A percentile compares a stretch with the other conserved stretches of the same genome.
Evolutionary conservation across 306 rosid species (phyloP).

Genomic region (Oemleria cerasiformis): DNA sequence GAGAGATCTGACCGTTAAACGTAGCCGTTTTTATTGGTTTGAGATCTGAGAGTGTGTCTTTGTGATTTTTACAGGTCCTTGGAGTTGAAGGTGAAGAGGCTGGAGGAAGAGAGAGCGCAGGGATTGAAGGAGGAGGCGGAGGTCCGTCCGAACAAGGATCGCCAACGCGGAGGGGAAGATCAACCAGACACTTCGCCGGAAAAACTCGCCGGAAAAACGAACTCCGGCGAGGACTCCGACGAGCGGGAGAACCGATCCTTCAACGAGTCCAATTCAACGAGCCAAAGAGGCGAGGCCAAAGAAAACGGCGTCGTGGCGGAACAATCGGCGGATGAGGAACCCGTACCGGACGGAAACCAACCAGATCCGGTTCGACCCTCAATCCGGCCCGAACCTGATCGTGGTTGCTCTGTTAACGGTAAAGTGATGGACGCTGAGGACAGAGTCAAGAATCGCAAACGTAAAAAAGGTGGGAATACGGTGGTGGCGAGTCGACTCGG

Average conservation of each 20-base stretch:
- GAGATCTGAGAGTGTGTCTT: slow-evolving; percentile 16
- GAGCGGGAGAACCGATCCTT: slow-evolving; percentile 47
- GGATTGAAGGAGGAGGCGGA: slow-evolving; percentile 20
- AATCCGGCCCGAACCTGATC: slow-evolving; percentile 15
- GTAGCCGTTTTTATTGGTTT: slow-evolving; percentile 14
- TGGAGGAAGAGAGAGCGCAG: slow-evolving; percentile 47
- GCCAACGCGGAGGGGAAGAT: slow-evolving; percentile 6
- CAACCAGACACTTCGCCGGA: background rate
- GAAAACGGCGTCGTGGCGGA: slow-evolving; percentile 21
- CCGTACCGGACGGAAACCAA: slow-evolving; percentile 22
- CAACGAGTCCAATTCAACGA: slow-evolving; percentile 56
- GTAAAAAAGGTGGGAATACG: background rate
- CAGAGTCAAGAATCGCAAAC: background rate
- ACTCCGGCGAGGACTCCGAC: slow-evolving; percentile 29
- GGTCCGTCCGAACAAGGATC: slow-evolving; percentile 17
- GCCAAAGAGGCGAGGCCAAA: slow-evolving; percentile 32
- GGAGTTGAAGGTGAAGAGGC: slow-evolving; percentile 51
- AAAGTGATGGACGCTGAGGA: slow-evolving; percentile 10
- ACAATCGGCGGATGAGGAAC: background rate
- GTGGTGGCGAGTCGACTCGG: slow-evolving; percentile 14
- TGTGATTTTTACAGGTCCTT: slow-evolving; percentile 45
- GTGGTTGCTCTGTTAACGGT: slow-evolving; percentile 22
- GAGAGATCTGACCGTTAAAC: slow-evolving; percentile 31
- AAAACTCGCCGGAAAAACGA: slow-evolving; percentile 17
- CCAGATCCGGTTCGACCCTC: slow-evolving; percentile 25